These are phyloP conservation scores for Russula olivacea DNA, from an alignment of 768 basidiomycete genomes.

Conservation along the genomic window DNA sequence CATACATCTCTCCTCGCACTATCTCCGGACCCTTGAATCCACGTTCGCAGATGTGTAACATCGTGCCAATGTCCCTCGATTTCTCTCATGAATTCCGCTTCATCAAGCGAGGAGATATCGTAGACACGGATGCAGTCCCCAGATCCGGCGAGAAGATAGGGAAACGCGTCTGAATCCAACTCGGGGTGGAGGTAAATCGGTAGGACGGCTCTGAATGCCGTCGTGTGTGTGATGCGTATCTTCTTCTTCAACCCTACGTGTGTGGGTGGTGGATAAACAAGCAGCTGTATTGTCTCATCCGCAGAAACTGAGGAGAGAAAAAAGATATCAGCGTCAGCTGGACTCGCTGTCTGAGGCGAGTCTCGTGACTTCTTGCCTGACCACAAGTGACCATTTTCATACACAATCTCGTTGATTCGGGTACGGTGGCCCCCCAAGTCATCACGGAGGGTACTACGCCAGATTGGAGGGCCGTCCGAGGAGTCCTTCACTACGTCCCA, in stretches of 20 bases:
- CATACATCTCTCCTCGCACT: slow-evolving; percentile 60
- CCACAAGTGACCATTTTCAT: slow-evolving; percentile 76
- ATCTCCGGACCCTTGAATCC: slow-evolving; percentile 52
- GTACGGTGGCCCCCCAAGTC: slow-evolving; percentile 76
- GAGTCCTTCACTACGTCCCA: slow-evolving; percentile 58
- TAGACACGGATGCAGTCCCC: slow-evolving; percentile 81
- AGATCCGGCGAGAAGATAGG: slow-evolving; percentile 74
- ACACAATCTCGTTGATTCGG: slow-evolving; percentile 66
- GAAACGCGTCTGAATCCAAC: slow-evolving; percentile 42
- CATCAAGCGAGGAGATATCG: slow-evolving; percentile 62
- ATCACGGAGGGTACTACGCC: slow-evolving; percentile 45
- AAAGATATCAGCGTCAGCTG: not conserved
- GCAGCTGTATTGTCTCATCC: slow-evolving; percentile 75
- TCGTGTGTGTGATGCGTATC: slow-evolving; percentile 53
- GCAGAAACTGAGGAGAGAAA: slow-evolving; percentile 58
- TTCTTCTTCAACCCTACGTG: slow-evolving; percentile 33
- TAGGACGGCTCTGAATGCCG: slow-evolving; percentile 67
- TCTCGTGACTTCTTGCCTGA: slow-evolving; percentile 53
- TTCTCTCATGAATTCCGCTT: slow-evolving; percentile 64
- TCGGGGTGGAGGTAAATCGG: slow-evolving; percentile 54
- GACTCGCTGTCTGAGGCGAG: not conserved
- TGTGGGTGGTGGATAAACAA: slow-evolving; percentile 38
- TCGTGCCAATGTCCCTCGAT: slow-evolving; percentile 91
- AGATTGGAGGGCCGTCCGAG: slow-evolving; percentile 41
- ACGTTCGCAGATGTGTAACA: slow-evolving; percentile 67